Evolutionary conservation across 192 early-diverging fungal genomes (phyloP), one percentile per base, ranked within the genome.

Genomic region (Coemansia sp.): DNA sequence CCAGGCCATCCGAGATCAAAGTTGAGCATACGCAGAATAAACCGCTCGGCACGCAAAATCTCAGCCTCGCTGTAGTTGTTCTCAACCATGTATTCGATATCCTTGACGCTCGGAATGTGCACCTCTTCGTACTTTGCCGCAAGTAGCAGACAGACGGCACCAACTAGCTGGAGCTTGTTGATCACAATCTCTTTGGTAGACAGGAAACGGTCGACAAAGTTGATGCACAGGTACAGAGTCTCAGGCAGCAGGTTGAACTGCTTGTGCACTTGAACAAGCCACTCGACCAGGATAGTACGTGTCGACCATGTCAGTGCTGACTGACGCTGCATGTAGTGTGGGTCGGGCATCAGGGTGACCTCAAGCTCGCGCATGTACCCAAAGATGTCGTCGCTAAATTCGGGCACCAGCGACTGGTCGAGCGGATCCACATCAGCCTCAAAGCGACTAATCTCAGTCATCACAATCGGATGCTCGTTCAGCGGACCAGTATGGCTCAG

Each of bases 381-480:
- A 79, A 85, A 85, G 34, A 88, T 88, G 44, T 82, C 81, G 45
- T 71, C 80, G 57, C 81, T 70, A 52, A 83, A 85, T 59, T 88
- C 87, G 18, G 81, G 61, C 18, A 88, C 58, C 30, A 84, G 63
- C 2, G 66, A 61, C 9, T 62, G 64, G 61, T 86, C 82, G 12
- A 21, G 14, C 25, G 67, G 59, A 53, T 78, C 62, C 0, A 78
- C 55, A 50, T 89, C 87, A 5, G 82, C 83, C n/a, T 83, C 81
- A 46, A 70, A 80, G 46, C 19, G 57, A 37, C 54, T 48, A 30
- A 81, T 81, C 57, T 78, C 76, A 27, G 21, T 51, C 65, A 66
- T 62, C 47, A 19, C 18, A 15, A 78, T 68, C 0, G 76, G 66
- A 0, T 51, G 45, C 66, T 78, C 76, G 59, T 55, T 52, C 49